Conservation (phyloP, 805 yeast genomes). For the Yarrowia sp. region DNA sequence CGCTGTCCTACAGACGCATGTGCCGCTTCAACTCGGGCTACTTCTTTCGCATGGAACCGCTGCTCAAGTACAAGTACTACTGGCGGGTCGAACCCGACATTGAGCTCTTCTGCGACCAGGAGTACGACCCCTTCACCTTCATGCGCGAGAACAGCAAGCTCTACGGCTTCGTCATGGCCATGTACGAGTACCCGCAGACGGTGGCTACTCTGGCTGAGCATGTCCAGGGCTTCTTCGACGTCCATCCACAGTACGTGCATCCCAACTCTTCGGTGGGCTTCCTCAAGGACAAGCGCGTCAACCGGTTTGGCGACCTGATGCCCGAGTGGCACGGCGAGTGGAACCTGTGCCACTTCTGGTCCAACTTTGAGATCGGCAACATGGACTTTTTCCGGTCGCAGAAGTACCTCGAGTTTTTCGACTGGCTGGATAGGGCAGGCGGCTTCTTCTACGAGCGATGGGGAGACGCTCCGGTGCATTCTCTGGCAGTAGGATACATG, state of each 20-base stretch:
- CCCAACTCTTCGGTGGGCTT: conserved; percentile 60
- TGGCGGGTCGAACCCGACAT: conserved; percentile 96
- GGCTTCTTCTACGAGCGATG: conserved; percentile 90
- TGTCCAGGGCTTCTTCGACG: conserved; percentile 60
- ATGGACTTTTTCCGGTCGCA: conserved; percentile 71
- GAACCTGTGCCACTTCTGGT: conserved; percentile 86
- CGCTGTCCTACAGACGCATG: conserved; percentile 82
- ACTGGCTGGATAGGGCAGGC: conserved; percentile 64
- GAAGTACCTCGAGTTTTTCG: conserved; percentile 65
- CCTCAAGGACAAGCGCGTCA: conserved; percentile 50
- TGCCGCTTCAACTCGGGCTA: conserved; percentile 91
- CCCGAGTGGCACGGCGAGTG: conserved; percentile 58
- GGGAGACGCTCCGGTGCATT: conserved; percentile 95
- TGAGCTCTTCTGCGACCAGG: conserved; percentile 74
- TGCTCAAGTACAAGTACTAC: conserved; percentile 77
- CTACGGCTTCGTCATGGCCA: conserved; percentile 83
- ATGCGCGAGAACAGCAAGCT: conserved; percentile 73
- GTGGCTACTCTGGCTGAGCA: conserved; percentile 82
- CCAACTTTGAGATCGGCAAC: conserved; percentile 78
- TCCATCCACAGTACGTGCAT: conserved; percentile 60
- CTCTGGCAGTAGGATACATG: conserved; percentile 62
- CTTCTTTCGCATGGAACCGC: conserved; percentile 74
- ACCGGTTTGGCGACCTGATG: conserved; percentile 43
- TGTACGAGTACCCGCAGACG: conserved; percentile 80
- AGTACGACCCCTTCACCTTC: conserved; percentile 74